These are phyloP conservation scores for Dryadomyces sulphureus DNA, from an alignment of 2,329 filamentous ascomycete genomes.

Conservation along the genomic window DNA sequence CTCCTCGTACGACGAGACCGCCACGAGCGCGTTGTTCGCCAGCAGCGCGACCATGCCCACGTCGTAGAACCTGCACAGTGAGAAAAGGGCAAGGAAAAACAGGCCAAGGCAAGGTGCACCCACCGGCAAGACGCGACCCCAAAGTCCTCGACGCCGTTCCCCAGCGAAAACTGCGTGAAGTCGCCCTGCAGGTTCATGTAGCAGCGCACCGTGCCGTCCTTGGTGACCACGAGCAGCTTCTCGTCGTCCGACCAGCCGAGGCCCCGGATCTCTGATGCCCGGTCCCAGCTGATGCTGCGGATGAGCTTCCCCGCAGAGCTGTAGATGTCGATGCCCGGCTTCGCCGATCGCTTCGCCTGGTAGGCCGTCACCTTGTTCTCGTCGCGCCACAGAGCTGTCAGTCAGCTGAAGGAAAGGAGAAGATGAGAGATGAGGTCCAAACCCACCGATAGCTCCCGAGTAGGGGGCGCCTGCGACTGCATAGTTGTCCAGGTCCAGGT, in stretches of 20 bases:
- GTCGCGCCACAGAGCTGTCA: conserved; percentile 77
- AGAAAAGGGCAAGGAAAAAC: no score
- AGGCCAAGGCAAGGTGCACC: no score
- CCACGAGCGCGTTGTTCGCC: conserved; percentile 72
- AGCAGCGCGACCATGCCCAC: conserved; percentile 87
- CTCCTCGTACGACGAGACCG: conserved; percentile 81
- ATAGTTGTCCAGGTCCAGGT: conserved; percentile 91
- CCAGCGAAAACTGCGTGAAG: conserved; percentile 86
- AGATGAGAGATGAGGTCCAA: neutral
- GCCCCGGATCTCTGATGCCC: conserved; percentile 62
- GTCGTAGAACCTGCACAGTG: conserved; percentile 85
- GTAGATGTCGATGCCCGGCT: conserved; percentile 85
- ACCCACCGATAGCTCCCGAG: conserved; percentile 75
- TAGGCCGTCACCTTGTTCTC: conserved; percentile 72
- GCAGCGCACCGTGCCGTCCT: conserved; percentile 80
- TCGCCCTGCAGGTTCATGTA: conserved; percentile 88
- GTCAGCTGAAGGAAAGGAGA: neutral
- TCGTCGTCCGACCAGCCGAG: conserved; percentile 96
- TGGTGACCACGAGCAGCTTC: conserved; percentile 72
- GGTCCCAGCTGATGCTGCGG: conserved; percentile 79
- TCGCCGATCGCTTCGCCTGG: conserved; percentile 54
- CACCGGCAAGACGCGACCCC: conserved; percentile 79
- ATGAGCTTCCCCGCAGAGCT: conserved; percentile 84
- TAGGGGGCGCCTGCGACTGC: conserved; percentile 83
- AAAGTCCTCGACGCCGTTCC: conserved; percentile 75